Evolutionary conservation across 2,329 filamentous ascomycete genomes (phyloP), one percentile per base, ranked within the genome.

Genomic region (Fusarium sterilihyphosum): DNA sequence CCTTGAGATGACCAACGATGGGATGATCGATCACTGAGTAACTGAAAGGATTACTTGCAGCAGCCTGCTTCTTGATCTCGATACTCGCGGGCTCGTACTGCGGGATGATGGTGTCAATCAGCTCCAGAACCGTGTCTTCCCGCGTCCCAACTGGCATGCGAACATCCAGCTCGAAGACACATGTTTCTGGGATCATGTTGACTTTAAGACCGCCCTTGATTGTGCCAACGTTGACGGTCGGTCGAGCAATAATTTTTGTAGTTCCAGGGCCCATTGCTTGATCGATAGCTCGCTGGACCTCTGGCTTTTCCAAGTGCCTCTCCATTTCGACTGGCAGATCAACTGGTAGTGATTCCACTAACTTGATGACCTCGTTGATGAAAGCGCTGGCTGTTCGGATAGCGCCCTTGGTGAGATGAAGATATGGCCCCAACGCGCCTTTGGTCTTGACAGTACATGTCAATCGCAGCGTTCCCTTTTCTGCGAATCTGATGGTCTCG

Each of bases 131-230:
- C 2, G 37, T 26, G 16, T 65, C 18, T 14, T 33, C 62, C 12
- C 43, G 29, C 31, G 33, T 44, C 13, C 57, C 46, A 5, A 65
- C 56, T 6, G 56, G 62, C 46, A 61, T 38, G 1, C 62, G 62
- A 12, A 61, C 40, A 40, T 65, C 46, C 13, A 65, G 22, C 22
- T 65, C 62, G 3, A 61, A 40, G 16, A 6, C 16, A 20, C 62
- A 65, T 9, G 20, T 53, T 18, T 61, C 56, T 22, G 56, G 62
- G 16, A 53, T 61, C 62, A 65, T 65, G 38, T 65, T 61, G 46
- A 65, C 62, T 43, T 65, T 65, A 26, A 65, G 62, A 1, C 62
- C 62, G 17, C 62, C 62, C 2, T 9, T 17, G 4, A 65, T 61
- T 4, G 46, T 41, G 17, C 62, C 46, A 38, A 65, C 11, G 6